These are phyloP conservation scores for Quercus gilva DNA, from an alignment of 306 rosid species.

Conservation along the genomic window DNA sequence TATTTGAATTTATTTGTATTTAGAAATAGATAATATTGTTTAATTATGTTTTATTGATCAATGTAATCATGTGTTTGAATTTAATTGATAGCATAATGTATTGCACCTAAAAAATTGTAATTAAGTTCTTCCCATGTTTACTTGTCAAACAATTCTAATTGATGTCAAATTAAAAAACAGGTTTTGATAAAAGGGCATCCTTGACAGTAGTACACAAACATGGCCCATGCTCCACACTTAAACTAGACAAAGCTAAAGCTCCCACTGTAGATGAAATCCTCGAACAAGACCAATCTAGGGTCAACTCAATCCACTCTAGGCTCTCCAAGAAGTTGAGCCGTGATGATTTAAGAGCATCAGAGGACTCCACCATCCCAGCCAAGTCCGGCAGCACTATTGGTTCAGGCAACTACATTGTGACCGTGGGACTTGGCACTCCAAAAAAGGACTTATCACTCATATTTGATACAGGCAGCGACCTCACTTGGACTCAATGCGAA, in stretches of 20 bases:
- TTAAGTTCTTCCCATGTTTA: no score
- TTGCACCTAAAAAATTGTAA: no score
- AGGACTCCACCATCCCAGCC: constrained; percentile 38
- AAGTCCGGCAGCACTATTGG: constrained; percentile 52
- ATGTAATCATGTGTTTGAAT: no score
- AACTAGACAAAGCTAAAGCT: not conserved
- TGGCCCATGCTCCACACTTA: constrained; percentile 31
- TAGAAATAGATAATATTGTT: no score
- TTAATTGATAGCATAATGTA: no score
- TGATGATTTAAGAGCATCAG: not conserved
- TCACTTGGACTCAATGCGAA: constrained; percentile 79
- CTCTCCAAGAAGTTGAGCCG: not conserved
- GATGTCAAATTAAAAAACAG: not conserved
- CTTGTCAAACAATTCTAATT: not conserved
- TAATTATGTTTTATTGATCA: no score
- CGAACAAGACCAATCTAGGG: constrained; percentile 19
- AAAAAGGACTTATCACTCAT: constrained; percentile 43
- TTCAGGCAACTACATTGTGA: constrained; percentile 58
- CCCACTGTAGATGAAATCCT: constrained; percentile 9
- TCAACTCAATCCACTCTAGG: constrained; percentile 8
- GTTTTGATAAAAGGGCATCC: not conserved
- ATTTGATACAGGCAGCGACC: constrained; percentile 72
- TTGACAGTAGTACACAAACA: constrained; percentile 32
- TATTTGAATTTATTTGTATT: no score
- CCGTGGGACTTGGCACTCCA: constrained; percentile 63